Evolutionary conservation across 352 stramenopile genomes (phyloP).

Genomic region (Pilasporangium apinafurcum): DNA sequence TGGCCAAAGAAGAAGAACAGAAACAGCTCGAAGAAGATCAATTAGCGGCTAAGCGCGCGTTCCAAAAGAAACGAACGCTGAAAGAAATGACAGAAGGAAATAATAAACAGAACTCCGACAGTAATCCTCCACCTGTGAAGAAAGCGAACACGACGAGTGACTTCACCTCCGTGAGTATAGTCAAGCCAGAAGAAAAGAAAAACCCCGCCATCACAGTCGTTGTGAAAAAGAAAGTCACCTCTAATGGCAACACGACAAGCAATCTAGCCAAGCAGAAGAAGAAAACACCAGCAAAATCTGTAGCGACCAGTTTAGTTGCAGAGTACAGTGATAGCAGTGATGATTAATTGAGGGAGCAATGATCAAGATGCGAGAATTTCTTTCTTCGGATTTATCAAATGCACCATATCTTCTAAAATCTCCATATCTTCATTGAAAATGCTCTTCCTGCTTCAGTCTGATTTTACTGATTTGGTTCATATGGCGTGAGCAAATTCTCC

Average conservation of each 20-base stretch:
- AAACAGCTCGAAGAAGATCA: conserved; percentile 44
- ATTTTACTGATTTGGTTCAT: conserved; percentile 65
- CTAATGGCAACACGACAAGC: conserved; percentile 7
- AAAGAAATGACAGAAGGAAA: neutral
- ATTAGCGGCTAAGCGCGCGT: conserved; percentile 41
- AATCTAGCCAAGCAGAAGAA: conserved; percentile 24
- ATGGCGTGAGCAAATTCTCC: conserved; percentile 92
- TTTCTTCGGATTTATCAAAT: neutral
- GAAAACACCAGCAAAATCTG: conserved; percentile 21
- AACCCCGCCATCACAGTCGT: conserved; percentile 28
- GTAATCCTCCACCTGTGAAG: conserved; percentile 1
- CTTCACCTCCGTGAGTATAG: too few species aligned
- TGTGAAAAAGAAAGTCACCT: conserved; percentile 24
- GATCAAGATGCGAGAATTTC: neutral
- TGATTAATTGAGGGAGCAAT: conserved; percentile 13
- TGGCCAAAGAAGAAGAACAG: conserved; percentile 28
- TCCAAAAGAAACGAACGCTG: conserved; percentile 38
- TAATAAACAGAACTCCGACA: conserved; percentile 1
- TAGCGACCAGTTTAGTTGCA: conserved; percentile 56
- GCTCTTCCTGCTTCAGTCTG: neutral
- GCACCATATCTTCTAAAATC: too few species aligned
- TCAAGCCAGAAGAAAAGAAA: too few species aligned
- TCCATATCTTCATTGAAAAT: too few species aligned
- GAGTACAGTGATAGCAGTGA: conserved; percentile 76
- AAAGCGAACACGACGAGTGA: conserved; percentile 2